These are phyloP conservation scores for Hypomyces rosellus DNA, from an alignment of 2,329 filamentous ascomycete species.

Conservation along the genomic window DNA sequence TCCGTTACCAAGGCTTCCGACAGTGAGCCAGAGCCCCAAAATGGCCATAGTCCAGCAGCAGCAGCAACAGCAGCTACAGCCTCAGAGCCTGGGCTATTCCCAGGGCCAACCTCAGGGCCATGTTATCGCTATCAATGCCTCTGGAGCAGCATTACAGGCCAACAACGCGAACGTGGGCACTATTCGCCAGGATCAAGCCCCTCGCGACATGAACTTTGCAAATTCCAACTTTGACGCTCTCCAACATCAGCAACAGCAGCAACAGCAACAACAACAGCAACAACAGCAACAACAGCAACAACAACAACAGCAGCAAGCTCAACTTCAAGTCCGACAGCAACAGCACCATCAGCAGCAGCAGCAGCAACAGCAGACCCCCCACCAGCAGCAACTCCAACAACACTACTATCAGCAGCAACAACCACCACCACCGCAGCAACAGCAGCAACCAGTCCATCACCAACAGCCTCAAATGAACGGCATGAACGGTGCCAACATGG, in stretches of 20 bases:
- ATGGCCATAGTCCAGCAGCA: background rate
- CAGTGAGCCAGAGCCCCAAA: constrained; percentile 11
- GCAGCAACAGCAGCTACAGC: constrained; percentile 17
- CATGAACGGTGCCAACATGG: constrained; percentile 43
- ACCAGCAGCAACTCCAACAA: constrained; percentile 12
- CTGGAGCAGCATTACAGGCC: no score
- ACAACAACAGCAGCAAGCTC: constrained; percentile 6
- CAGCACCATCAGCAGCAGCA: constrained; percentile 7
- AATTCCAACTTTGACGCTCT: background rate
- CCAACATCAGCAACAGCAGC: constrained; percentile 13
- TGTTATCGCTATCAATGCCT: no score
- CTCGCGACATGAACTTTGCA: constrained; percentile 10
- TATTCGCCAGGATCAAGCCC: background rate
- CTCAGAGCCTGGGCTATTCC: constrained; percentile 7
- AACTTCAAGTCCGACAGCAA: constrained; percentile 5
- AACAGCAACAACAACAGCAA: constrained; percentile 16
- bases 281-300: constrained; percentile 12
- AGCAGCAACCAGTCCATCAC: constrained; percentile 13
- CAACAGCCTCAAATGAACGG: constrained; percentile 37
- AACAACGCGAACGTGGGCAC: no score
- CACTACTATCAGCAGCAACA: constrained; percentile 13
- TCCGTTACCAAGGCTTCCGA: no score
- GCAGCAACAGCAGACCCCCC: constrained; percentile 10
- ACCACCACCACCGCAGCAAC: constrained; percentile 14
- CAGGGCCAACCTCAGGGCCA: no score